phyloP scores from a whole-genome alignment of 164 flowering plant species.

The Liriodendron chinense region DNA sequence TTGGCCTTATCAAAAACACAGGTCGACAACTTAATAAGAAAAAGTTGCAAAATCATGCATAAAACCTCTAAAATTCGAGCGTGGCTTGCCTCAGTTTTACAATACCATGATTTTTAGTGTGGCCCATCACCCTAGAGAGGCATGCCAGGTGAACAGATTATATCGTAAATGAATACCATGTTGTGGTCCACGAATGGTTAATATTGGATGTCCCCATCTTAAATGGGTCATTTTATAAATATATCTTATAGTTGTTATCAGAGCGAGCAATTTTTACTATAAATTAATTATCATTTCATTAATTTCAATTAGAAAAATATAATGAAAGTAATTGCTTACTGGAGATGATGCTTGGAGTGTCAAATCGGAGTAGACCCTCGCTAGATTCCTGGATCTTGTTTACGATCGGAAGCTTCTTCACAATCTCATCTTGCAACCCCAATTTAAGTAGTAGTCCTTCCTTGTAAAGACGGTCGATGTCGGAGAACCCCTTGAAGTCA shows the following conservation, averaged over 20 bases:
- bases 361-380: slow-evolving; percentile 71
- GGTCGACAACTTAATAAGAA: background rate
- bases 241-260: too few species aligned
- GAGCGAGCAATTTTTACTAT: too few species aligned
- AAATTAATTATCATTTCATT: too few species aligned
- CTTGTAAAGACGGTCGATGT: slow-evolving; percentile 73
- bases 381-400: slow-evolving; percentile 56
- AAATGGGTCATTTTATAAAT: too few species aligned
- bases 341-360: slow-evolving; percentile 72
- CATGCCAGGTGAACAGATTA: too few species aligned
- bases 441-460: slow-evolving; percentile 73
- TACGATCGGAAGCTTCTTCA: slow-evolving; percentile 64
- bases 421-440: slow-evolving; percentile 59
- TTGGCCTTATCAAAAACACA: background rate
- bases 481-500: slow-evolving; percentile 71
- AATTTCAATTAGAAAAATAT: background rate
- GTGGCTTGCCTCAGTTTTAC: too few species aligned
- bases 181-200: too few species aligned
- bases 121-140: too few species aligned
- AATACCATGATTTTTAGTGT: too few species aligned
- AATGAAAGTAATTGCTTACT: slow-evolving; percentile 42
- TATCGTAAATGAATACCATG: too few species aligned
- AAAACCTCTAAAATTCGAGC: too few species aligned
- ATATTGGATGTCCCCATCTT: too few species aligned
- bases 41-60: background rate